Conservation (phyloP, 148 eudicot genomes). For the Rhododendron griersonianum region DNA sequence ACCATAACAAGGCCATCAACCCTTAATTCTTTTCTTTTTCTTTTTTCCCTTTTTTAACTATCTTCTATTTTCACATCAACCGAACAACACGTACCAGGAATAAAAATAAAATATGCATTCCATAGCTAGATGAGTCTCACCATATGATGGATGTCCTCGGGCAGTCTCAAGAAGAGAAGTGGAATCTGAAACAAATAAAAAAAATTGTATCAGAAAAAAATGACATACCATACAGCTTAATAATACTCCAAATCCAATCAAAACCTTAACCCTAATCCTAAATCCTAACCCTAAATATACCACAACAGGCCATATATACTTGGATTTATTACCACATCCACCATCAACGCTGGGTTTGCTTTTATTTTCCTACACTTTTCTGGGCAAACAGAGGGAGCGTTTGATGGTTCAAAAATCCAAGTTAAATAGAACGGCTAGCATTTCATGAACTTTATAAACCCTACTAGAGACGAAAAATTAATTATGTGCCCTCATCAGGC, state of each 20-base stretch:
- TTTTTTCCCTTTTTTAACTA: background rate
- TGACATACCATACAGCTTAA: background rate
- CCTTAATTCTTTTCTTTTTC: background rate
- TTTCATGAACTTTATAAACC: background rate
- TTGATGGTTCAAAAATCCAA: background rate
- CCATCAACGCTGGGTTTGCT: background rate
- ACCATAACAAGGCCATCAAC: background rate
- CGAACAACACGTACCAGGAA: background rate
- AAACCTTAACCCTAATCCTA: background rate
- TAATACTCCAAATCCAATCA: background rate
- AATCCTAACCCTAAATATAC: constrained; percentile 1
- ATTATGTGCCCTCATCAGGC: background rate
- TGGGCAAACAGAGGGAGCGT: background rate
- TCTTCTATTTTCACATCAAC: background rate
- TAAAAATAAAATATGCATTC: background rate
- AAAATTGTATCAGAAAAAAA: background rate
- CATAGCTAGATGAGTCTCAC: constrained; percentile 9
- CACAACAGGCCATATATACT: background rate
- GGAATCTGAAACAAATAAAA: constrained; percentile 8
- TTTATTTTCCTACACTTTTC: background rate
- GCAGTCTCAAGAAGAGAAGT: constrained; percentile 22
- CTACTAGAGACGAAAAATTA: background rate
- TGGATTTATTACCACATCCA: background rate
- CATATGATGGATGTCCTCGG: constrained; percentile 22
- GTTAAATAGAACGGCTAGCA: background rate